These are phyloP conservation scores for Corniculantispora saksenae DNA, from an alignment of 2,329 filamentous ascomycete species.

Conservation along the genomic window DNA sequence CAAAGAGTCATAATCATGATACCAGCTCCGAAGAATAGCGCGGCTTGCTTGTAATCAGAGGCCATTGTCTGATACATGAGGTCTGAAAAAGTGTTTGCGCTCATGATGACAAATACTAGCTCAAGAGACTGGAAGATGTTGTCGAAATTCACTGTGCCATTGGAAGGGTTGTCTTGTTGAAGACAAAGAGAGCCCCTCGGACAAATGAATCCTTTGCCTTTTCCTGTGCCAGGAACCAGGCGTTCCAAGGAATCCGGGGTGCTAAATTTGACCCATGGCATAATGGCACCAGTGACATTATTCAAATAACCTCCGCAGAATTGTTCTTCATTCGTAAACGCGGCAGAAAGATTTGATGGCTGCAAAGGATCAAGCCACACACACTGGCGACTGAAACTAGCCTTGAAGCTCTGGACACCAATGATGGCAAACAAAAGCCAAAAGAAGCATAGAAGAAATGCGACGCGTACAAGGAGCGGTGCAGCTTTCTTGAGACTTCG, in stretches of 20 bases:
- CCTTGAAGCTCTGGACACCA: slow-evolving; percentile 94
- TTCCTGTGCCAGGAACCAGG: slow-evolving; percentile 50
- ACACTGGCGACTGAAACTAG: slow-evolving; percentile 74
- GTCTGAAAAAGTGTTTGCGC: slow-evolving; percentile 93
- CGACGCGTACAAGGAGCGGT: slow-evolving; percentile 86
- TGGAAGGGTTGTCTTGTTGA: slow-evolving; percentile 75
- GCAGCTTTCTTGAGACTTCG: slow-evolving; percentile 94
- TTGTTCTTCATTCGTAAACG: slow-evolving; percentile 66
- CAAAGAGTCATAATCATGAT: slow-evolving; percentile 94
- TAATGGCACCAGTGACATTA: slow-evolving; percentile 53
- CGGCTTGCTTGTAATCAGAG: slow-evolving; percentile 85
- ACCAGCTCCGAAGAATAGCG: slow-evolving; percentile 71
- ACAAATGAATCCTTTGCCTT: slow-evolving; percentile 84
- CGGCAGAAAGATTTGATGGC: slow-evolving; percentile 52
- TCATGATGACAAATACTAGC: slow-evolving; percentile 97
- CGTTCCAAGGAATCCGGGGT: slow-evolving; percentile 42
- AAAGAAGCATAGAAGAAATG: slow-evolving; percentile 93
- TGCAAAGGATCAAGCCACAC: slow-evolving; percentile 71
- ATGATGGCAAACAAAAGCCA: slow-evolving; percentile 97
- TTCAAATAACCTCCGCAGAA: slow-evolving; percentile 86
- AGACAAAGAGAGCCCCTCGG: slow-evolving; percentile 82
- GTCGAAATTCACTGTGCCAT: slow-evolving; percentile 89
- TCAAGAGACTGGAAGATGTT: slow-evolving; percentile 91
- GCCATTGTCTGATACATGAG: slow-evolving; percentile 91
- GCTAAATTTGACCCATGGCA: slow-evolving; percentile 65